Evolutionary conservation across 2,329 filamentous ascomycete species (phyloP).

Genomic region (Zasmidium citrigriseum): DNA sequence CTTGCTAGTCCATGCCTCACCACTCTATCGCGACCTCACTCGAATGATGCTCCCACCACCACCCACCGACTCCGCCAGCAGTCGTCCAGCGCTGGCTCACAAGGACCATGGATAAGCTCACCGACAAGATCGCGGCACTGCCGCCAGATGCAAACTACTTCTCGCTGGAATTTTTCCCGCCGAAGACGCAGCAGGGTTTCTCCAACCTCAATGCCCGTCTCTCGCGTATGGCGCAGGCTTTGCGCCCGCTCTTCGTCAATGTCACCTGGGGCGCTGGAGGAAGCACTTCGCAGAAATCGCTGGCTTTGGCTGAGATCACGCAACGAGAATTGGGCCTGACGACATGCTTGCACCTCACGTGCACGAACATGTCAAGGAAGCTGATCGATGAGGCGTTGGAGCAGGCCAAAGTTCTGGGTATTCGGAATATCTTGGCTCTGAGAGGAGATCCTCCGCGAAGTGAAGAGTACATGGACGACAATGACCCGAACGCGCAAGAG

Average conservation of each 20-base stretch:
- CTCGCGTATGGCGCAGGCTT: constrained; percentile 88
- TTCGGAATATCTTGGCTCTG: constrained; percentile 90
- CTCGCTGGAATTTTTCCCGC: constrained; percentile 98
- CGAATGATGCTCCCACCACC: constrained; percentile 9
- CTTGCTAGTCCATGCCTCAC: neutral
- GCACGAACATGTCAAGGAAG: constrained; percentile 91
- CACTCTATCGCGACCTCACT: neutral
- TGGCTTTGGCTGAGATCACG: constrained; percentile 93
- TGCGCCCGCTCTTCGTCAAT: constrained; percentile 91
- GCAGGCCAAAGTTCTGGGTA: constrained; percentile 84
- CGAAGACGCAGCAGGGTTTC: constrained; percentile 94
- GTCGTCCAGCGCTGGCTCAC: constrained; percentile 9
- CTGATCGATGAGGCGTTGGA: constrained; percentile 87
- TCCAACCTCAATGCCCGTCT: constrained; percentile 90
- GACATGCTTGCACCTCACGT: constrained; percentile 93
- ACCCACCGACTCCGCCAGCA: constrained; percentile 8
- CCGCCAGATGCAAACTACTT: constrained; percentile 82
- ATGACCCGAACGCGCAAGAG: constrained; percentile 57
- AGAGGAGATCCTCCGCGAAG: constrained; percentile 87
- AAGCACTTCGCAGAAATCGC: constrained; percentile 84
- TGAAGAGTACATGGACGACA: constrained; percentile 78
- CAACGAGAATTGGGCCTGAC: constrained; percentile 89
- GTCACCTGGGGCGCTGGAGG: constrained; percentile 98
- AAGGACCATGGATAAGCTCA: constrained; percentile 57
- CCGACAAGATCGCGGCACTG: constrained; percentile 90